These are phyloP conservation scores for Lactifluus echinatus DNA, from an alignment of 768 basidiomycete species.

Conservation along the genomic window DNA sequence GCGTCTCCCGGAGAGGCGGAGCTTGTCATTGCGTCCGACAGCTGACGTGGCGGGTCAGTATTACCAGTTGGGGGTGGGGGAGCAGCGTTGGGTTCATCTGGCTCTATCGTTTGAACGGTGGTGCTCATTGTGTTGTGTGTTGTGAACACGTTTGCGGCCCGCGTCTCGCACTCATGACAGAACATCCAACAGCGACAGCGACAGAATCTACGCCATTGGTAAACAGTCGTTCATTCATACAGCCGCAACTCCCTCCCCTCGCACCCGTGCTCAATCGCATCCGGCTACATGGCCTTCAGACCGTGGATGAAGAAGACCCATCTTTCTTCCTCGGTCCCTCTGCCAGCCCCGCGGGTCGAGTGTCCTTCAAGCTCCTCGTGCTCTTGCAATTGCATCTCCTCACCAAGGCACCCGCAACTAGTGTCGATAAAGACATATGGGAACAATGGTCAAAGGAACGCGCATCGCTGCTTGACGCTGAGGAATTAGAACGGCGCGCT, in stretches of 20 bases:
- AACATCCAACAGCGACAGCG: slow-evolving; percentile 5
- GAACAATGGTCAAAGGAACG: slow-evolving; percentile 34
- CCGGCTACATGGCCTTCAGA: slow-evolving; percentile 18
- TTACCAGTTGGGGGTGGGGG: slow-evolving; percentile 18
- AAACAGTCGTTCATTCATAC: neutral
- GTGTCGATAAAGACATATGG: slow-evolving; percentile 30
- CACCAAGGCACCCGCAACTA: neutral
- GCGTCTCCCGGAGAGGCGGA: slow-evolving; percentile 46
- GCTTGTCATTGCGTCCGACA: slow-evolving; percentile 44
- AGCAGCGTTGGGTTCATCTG: slow-evolving; percentile 58
- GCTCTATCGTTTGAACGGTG: slow-evolving; percentile 47
- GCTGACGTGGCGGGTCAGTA: slow-evolving; percentile 18
- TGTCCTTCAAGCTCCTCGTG: slow-evolving; percentile 19
- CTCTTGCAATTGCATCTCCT: slow-evolving; percentile 22
- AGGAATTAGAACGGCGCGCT: slow-evolving; percentile 31
- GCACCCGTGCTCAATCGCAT: slow-evolving; percentile 19
- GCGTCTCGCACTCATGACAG: too few relatives aligned
- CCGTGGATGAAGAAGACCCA: slow-evolving; percentile 2
- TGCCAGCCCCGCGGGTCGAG: neutral
- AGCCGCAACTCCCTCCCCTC: neutral
- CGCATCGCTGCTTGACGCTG: slow-evolving; percentile 22
- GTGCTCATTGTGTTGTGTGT: slow-evolving; percentile 50
- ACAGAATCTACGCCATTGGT: slow-evolving; percentile 18
- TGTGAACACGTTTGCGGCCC: too few relatives aligned
- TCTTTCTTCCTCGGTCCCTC: neutral